These are phyloP conservation scores for Epichloe amarillans DNA, from an alignment of 2,329 filamentous ascomycete genomes.

Conservation along the genomic window DNA sequence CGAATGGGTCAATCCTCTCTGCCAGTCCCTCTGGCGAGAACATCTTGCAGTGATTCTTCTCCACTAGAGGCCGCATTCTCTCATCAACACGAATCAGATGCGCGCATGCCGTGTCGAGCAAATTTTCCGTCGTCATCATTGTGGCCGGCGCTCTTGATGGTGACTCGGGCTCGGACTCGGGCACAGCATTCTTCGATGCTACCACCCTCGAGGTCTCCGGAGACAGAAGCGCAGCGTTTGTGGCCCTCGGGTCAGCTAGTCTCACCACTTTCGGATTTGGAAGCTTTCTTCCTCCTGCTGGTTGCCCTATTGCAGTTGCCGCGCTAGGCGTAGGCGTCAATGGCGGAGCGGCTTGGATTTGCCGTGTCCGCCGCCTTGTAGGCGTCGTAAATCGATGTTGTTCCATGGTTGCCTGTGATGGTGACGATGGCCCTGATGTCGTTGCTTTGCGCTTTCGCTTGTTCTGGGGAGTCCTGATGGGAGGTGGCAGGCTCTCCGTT, in stretches of 20 bases:
- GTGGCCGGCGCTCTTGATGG: slow-evolving; percentile 26
- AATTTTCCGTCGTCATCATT: slow-evolving; percentile 49
- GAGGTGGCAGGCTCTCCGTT: slow-evolving; percentile 10
- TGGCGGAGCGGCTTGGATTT: slow-evolving; percentile 19
- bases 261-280: slow-evolving; percentile 32
- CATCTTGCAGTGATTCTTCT: slow-evolving; percentile 60
- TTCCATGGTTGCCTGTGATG: slow-evolving; percentile 10
- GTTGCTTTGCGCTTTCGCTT: slow-evolving; percentile 23
- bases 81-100: slow-evolving; percentile 64
- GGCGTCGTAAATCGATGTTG: slow-evolving; percentile 16
- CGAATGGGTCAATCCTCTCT: slow-evolving; percentile 80
- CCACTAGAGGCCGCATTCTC: slow-evolving; percentile 57
- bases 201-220: slow-evolving; percentile 54
- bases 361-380: slow-evolving; percentile 18
- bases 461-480: slow-evolving; percentile 9
- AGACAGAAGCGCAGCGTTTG: slow-evolving; percentile 60
- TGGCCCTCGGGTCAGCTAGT: slow-evolving; percentile 48
- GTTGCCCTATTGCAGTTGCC: slow-evolving; percentile 24
- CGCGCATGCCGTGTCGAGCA: slow-evolving; percentile 62
- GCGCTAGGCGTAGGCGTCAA: slow-evolving; percentile 35
- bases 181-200: slow-evolving; percentile 29
- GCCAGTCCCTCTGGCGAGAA: slow-evolving; percentile 75
- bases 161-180: slow-evolving; percentile 23
- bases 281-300: slow-evolving; percentile 22
- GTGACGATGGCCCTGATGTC: slow-evolving; percentile 2